Conservation (phyloP, 768 basidiomycete species). For the Trametopsis cervina region DNA sequence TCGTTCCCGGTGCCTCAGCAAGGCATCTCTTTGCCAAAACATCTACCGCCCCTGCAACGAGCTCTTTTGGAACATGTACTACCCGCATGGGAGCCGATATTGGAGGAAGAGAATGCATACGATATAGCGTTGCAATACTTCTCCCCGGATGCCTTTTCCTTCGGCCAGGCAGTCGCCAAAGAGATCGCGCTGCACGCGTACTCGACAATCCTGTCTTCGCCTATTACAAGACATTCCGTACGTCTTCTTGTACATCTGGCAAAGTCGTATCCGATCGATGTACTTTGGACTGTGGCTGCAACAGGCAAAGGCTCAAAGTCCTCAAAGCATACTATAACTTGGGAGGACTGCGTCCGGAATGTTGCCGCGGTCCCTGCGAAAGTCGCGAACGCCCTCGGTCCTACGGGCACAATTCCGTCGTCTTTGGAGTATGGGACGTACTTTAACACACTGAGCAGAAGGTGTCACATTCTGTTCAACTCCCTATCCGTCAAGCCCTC, state of each 20-base stretch:
- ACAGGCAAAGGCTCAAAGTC: constrained; percentile 13
- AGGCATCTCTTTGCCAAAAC: constrained; percentile 27
- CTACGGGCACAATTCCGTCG: constrained; percentile 34
- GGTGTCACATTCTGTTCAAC: constrained; percentile 46
- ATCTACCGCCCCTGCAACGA: constrained; percentile 55
- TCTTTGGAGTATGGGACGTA: constrained; percentile 51
- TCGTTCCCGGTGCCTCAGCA: constrained; percentile 28
- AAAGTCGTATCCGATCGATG: constrained; percentile 60
- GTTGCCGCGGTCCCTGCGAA: constrained; percentile 65
- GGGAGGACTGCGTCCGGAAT: constrained; percentile 74
- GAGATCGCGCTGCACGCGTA: constrained; percentile 56
- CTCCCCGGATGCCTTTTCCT: constrained; percentile 56
- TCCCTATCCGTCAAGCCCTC: constrained; percentile 31
- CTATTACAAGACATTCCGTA: constrained; percentile 44
- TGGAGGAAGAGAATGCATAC: constrained; percentile 42
- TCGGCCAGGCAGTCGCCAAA: constrained; percentile 41
- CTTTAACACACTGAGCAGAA: constrained; percentile 43
- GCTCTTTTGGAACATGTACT: constrained; percentile 55
- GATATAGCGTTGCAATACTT: constrained; percentile 62
- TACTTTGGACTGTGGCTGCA: constrained; percentile 51
- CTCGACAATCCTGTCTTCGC: constrained; percentile 49
- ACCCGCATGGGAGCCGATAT: constrained; percentile 58
- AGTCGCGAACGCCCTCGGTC: constrained; percentile 63
- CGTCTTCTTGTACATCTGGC: constrained; percentile 47
- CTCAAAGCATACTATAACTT: constrained; percentile 33